Base-by-base conservation (phyloP, 805 yeast species). In the Metschnikowia corniflorae region DNA sequence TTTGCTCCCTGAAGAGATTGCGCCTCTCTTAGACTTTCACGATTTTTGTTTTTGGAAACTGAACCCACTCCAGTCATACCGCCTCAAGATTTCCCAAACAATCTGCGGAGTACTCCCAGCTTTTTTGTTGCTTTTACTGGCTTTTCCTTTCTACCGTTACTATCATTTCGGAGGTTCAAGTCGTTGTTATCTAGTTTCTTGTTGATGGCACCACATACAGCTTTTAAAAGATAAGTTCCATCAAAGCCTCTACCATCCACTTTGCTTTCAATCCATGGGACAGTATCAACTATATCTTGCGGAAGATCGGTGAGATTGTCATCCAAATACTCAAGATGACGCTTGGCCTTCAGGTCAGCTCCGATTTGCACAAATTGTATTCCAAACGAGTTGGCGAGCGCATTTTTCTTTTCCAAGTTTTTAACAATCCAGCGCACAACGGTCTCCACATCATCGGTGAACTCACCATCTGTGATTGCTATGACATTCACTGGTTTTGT, bases 351-450 rank as follows among this genome's bases (percentile, higher is more conserved):
- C n/a, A 18, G 15, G 26, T 43, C 45, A 5, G 48, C 43, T 1
- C 50, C 50, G 12, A 46, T 41, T 29, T 46, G 50, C n/a, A 46
- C 31, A 23, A 46, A 41, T 22, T 46, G 48, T 14, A 46, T 39
- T 6, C 46, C 46, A 23, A 46, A 37, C n/a, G 42, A 35, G 23
- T 46, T 43, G 24, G 43, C 46, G 29, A 38, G 30, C 6, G 46
- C 43, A 10, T 33, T 31, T 5, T 27, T 34, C 14, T 20, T 26
- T 6, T 43, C 50, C 37, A 46, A 31, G 26, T 41, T 37, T 16
- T 35, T 19, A 16, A 41, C 46, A 9, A 46, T 46, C 50, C 50
- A 46, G 13, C 31, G 31, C 19, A 46, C 34, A 17, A 42, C 46
- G 7, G 42, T 33, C 16, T 26, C 35, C 18, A 46, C 47, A 18